phyloP scores from a whole-genome alignment of 768 basidiomycete genomes.

The Suillus luteus region DNA sequence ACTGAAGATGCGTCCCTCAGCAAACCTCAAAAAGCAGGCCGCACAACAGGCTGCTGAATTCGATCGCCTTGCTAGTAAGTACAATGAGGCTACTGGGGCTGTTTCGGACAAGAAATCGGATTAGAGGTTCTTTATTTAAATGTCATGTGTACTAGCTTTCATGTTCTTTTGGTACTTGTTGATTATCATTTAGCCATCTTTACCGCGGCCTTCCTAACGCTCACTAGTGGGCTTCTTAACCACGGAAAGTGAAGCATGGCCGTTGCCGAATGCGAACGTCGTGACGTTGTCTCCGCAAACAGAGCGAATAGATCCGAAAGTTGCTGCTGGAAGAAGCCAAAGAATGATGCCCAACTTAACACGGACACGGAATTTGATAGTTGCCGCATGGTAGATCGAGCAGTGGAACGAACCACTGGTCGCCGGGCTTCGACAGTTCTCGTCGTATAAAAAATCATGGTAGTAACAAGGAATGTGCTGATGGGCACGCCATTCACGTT shows the following conservation, averaged over 20 bases:
- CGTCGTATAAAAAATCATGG: not conserved
- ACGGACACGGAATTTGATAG: not conserved
- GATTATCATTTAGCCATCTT: not conserved
- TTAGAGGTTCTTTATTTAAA: slow-evolving; percentile 29
- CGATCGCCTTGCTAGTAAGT: slow-evolving; percentile 77
- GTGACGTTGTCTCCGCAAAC: no score
- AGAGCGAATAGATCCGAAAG: no score
- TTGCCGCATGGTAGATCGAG: not conserved
- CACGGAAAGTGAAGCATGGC: no score
- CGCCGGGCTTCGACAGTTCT: not conserved
- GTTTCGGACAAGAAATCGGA: slow-evolving; percentile 67
- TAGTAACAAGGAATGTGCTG: not conserved
- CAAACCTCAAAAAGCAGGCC: slow-evolving; percentile 57
- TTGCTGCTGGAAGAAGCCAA: no score
- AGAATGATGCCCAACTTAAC: no score
- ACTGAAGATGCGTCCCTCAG: not conserved
- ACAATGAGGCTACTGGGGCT: slow-evolving; percentile 68
- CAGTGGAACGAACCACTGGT: not conserved
- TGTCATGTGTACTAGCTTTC: not conserved
- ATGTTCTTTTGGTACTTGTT: not conserved
- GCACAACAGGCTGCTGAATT: slow-evolving; percentile 77
- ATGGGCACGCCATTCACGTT: not conserved
- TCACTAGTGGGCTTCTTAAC: not conserved
- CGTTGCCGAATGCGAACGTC: no score
- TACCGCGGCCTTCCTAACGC: not conserved